Percentiles rank a stretch among this genome's conserved stretches.
These are phyloP conservation scores for Lactarius hengduanensis DNA, from an alignment of 768 basidiomycete species.

Conservation along the genomic window DNA sequence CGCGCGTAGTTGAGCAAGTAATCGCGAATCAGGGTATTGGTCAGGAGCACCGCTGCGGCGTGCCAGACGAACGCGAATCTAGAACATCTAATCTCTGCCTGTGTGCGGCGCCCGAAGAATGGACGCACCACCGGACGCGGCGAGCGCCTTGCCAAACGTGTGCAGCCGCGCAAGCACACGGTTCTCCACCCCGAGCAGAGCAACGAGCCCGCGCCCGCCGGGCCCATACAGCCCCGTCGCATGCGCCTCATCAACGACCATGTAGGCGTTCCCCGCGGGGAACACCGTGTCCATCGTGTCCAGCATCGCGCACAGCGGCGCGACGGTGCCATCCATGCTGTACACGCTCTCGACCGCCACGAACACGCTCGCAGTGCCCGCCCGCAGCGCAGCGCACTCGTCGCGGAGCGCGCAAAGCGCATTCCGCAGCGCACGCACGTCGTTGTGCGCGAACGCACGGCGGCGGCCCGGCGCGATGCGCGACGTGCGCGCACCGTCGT, in stretches of 20 bases:
- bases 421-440: constrained; percentile 47
- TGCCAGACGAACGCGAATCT: background rate
- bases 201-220: constrained; percentile 71
- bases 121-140: constrained; percentile 76
- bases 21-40: constrained; percentile 66
- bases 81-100: background rate
- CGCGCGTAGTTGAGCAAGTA: constrained; percentile 93
- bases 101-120: background rate
- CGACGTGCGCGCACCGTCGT: constrained; percentile 77
- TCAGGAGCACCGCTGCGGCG: constrained; percentile 68
- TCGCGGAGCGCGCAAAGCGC: constrained; percentile 44
- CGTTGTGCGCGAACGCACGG: constrained; percentile 72
- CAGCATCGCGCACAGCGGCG: constrained; percentile 68
- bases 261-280: constrained; percentile 60
- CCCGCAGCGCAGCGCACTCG: constrained; percentile 38
- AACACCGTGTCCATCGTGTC: constrained; percentile 59
- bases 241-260: constrained; percentile 93
- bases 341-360: constrained; percentile 88
- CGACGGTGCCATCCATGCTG: constrained; percentile 94
- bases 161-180: constrained; percentile 76
- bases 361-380: constrained; percentile 56
- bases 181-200: constrained; percentile 63
- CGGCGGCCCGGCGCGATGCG: constrained; percentile 42
- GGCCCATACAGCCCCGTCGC: constrained; percentile 88
- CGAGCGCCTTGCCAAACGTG: constrained; percentile 93